Percentiles rank a stretch among this genome's conserved stretches.
Conservation (phyloP, 2,329 filamentous ascomycete genomes). For the Xylariaceae sp. region DNA sequence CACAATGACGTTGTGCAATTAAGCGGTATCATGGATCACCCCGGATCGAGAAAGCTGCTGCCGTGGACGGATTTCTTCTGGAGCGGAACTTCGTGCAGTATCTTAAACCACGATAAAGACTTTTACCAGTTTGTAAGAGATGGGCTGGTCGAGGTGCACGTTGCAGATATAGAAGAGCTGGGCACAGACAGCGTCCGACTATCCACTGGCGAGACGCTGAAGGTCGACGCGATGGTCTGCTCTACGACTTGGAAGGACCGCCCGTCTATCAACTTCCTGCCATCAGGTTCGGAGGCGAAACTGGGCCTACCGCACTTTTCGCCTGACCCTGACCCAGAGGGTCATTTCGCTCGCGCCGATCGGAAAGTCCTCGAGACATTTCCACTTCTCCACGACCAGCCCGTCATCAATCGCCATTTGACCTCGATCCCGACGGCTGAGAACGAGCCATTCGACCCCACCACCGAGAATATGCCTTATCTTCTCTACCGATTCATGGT, state of each 20-base stretch:
- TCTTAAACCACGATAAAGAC: constrained; percentile 53
- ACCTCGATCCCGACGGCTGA: constrained; percentile 3
- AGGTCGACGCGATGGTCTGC: constrained; percentile 46
- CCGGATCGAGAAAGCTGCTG: constrained; percentile 32
- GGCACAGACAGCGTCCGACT: constrained; percentile 39
- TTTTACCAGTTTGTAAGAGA: constrained; percentile 50
- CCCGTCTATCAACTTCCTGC: constrained; percentile 41
- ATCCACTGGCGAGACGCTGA: constrained; percentile 34
- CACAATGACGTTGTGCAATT: constrained; percentile 1
- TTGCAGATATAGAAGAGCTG: constrained; percentile 47
- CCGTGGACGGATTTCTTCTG: constrained; percentile 43
- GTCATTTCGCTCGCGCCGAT: constrained; percentile 36
- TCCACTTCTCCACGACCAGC: constrained; percentile 39
- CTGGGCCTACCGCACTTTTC: constrained; percentile 38
- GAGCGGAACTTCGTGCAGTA: constrained; percentile 50
- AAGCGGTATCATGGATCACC: neutral
- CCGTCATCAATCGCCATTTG: constrained; percentile 18
- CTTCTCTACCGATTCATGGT: constrained; percentile 39
- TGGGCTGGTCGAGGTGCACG: constrained; percentile 47
- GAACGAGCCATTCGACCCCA: constrained; percentile 7
- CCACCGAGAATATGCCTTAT: constrained; percentile 22
- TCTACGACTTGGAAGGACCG: constrained; percentile 50
- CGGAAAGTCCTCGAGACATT: constrained; percentile 40
- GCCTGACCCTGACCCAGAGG: constrained; percentile 26
- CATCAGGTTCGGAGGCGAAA: constrained; percentile 30